A percentile compares a stretch with the other conserved stretches of the same genome.
Evolutionary conservation across 352 stramenopile genomes (phyloP).

Genomic region (Globisporangium cederbergense): DNA sequence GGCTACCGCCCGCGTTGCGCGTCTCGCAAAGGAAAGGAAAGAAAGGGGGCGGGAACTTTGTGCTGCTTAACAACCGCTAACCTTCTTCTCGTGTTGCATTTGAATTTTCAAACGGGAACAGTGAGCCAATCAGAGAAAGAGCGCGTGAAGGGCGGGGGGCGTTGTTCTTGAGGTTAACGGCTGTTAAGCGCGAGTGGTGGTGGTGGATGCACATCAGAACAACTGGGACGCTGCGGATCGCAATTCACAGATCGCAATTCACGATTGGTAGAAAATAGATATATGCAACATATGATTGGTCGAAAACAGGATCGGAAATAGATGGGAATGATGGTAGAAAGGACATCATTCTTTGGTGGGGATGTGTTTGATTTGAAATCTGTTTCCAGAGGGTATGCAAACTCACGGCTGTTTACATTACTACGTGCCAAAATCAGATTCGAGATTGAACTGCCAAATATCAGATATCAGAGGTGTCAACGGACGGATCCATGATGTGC

Average conservation of each 20-base stretch:
- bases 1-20: background rate
- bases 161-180: background rate
- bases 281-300: background rate
- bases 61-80: conserved; percentile 3
- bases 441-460: background rate
- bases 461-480: background rate
- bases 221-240: background rate
- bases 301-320: background rate
- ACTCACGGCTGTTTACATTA: background rate
- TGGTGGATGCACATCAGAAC: conserved; percentile 7
- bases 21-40: background rate
- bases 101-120: conserved; percentile 11
- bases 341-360: conserved; percentile 1
- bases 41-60: background rate
- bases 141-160: conserved; percentile 5
- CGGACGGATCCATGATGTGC: background rate
- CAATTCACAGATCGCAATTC: background rate
- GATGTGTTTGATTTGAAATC: background rate
- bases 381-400: background rate
- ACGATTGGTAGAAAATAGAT: conserved; percentile 14
- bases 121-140: background rate
- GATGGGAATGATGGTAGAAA: background rate
- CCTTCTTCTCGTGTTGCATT: background rate
- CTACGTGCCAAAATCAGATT: background rate
- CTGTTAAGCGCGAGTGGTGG: background rate